Evolutionary conservation across 2,329 filamentous ascomycete species (phyloP).

Genomic region (Arthrobotrys sinensis): DNA sequence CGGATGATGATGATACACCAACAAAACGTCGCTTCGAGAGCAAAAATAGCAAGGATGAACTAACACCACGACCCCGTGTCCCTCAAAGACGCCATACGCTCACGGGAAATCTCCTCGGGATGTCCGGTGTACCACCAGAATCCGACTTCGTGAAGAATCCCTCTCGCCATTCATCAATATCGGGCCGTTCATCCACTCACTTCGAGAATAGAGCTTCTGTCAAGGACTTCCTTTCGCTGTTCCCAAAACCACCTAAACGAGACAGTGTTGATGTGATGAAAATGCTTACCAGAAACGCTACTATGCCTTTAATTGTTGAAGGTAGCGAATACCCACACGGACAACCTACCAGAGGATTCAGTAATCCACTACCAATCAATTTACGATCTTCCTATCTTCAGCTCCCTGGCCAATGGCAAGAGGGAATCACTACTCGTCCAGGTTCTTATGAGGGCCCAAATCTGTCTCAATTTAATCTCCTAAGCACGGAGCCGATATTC

Average conservation of each 20-base stretch:
- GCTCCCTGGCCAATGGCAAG: slow-evolving; percentile 12
- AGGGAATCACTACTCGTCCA: slow-evolving; percentile 1
- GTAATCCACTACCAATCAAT: slow-evolving; percentile 26
- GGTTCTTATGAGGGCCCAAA: neutral
- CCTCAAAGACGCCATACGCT: slow-evolving; percentile 46
- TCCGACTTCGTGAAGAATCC: neutral
- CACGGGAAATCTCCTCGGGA: slow-evolving; percentile 36
- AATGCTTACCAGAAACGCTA: slow-evolving; percentile 17
- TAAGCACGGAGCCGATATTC: neutral
- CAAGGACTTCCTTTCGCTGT: slow-evolving; percentile 31
- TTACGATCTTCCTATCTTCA: slow-evolving; percentile 1
- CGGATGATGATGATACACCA: slow-evolving; percentile 40
- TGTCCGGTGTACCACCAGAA: neutral
- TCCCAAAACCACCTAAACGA: slow-evolving; percentile 35
- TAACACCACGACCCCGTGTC: neutral
- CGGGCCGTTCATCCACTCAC: neutral
- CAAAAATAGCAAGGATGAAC: neutral
- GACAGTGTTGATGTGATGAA: slow-evolving; percentile 28
- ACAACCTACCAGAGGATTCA: slow-evolving; percentile 10
- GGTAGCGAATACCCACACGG: slow-evolving; percentile 5
- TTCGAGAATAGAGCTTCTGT: slow-evolving; percentile 7
- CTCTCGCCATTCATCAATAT: slow-evolving; percentile 21
- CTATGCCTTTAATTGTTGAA: slow-evolving; percentile 36
- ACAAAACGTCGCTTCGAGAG: slow-evolving; percentile 2
- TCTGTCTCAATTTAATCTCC: neutral